These are phyloP conservation scores for Phytopythium boreale DNA, from an alignment of 352 stramenopile species.

Conservation along the genomic window DNA sequence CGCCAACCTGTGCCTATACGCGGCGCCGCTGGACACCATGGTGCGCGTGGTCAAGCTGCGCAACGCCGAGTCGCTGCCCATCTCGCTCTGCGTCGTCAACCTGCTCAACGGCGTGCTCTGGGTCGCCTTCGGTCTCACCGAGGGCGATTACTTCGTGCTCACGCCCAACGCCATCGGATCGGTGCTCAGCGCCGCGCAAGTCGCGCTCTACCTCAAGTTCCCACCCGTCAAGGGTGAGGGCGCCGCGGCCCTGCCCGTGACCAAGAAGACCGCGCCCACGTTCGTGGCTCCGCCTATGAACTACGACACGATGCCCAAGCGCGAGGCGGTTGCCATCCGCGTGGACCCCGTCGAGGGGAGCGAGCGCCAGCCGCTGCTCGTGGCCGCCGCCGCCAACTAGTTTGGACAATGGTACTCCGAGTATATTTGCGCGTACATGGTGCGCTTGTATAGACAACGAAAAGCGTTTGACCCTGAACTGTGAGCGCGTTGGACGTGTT, in stretches of 20 bases:
- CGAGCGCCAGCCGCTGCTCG: slow-evolving; percentile 20
- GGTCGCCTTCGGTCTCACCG: slow-evolving; percentile 37
- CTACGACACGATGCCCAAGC: slow-evolving; percentile 18
- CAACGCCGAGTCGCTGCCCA: slow-evolving; percentile 38
- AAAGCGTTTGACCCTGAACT: background rate
- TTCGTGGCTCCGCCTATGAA: background rate
- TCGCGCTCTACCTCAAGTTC: slow-evolving; percentile 3
- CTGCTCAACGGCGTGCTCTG: slow-evolving; percentile 41
- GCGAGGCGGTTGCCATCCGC: slow-evolving; percentile 9
- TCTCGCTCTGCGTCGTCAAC: slow-evolving; percentile 35
- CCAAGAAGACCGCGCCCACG: background rate
- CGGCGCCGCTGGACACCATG: slow-evolving; percentile 43
- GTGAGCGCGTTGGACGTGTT: background rate
- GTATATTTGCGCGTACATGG: background rate
- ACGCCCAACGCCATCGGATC: slow-evolving; percentile 31
- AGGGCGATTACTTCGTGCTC: slow-evolving; percentile 33
- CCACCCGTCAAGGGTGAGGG: background rate
- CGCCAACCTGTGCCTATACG: slow-evolving; percentile 41
- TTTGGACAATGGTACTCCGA: too few relatives aligned
- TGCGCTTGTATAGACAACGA: background rate
- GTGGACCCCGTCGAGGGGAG: slow-evolving; percentile 12
- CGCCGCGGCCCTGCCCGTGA: background rate
- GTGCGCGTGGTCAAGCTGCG: slow-evolving; percentile 34
- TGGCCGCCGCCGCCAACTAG: slow-evolving; percentile 24
- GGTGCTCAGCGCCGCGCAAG: slow-evolving; percentile 23